These are phyloP conservation scores for Chimonanthus salicifolius DNA, from an alignment of 164 flowering plant genomes.

Conservation along the genomic window DNA sequence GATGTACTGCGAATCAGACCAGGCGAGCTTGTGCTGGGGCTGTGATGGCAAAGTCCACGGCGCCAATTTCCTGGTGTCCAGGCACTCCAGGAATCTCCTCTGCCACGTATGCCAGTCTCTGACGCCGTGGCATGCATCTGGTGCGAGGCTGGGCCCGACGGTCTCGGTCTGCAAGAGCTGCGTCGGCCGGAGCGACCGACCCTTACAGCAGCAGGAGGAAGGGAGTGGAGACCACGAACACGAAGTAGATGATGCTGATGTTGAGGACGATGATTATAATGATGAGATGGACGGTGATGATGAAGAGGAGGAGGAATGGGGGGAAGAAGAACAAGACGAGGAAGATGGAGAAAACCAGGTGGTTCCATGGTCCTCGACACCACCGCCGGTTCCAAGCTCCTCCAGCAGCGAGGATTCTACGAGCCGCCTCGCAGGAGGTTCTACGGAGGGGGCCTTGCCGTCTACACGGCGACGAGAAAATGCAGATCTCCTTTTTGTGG, in stretches of 20 bases:
- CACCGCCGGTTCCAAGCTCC: slow-evolving; percentile 26
- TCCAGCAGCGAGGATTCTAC: slow-evolving; percentile 24
- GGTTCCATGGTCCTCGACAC: slow-evolving; percentile 33
- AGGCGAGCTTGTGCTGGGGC: slow-evolving; percentile 66
- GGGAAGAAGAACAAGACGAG: slow-evolving; percentile 4
- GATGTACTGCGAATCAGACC: slow-evolving; percentile 73
- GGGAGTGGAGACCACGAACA: slow-evolving; percentile 9
- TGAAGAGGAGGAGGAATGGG: slow-evolving; percentile 12
- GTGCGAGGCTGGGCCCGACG: slow-evolving; percentile 43
- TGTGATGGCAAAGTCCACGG: slow-evolving; percentile 72
- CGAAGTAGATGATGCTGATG: slow-evolving; percentile 5
- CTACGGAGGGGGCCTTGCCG: slow-evolving; percentile 7
- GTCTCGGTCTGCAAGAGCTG: slow-evolving; percentile 48
- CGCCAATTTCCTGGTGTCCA: slow-evolving; percentile 77
- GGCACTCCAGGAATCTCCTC: slow-evolving; percentile 49
- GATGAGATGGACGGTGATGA: neutral
- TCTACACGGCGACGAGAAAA: slow-evolving; percentile 34
- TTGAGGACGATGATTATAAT: neutral
- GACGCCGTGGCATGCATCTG: slow-evolving; percentile 71
- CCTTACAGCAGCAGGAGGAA: slow-evolving; percentile 7
- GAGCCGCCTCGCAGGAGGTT: neutral
- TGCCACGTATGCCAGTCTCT: slow-evolving; percentile 57
- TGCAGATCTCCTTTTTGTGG: slow-evolving; percentile 30
- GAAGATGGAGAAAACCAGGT: slow-evolving; percentile 38
- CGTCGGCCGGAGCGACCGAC: slow-evolving; percentile 3